Base-by-base conservation (phyloP, 345 rosid species). In the Heritiera fomes region DNA sequence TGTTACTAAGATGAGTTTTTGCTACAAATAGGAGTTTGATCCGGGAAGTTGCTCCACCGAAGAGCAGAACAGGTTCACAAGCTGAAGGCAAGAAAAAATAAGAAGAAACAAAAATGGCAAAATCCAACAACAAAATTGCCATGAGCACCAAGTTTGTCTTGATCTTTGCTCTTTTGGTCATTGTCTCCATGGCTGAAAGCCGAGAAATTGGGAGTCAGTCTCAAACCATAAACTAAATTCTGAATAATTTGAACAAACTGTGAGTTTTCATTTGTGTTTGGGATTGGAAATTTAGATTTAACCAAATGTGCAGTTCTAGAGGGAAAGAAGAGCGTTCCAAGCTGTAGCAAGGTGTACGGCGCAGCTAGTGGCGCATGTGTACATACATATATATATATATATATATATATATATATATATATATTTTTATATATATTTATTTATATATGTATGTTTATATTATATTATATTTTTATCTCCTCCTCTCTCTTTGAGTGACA, bases 31-130 rank as follows among this genome's bases (percentile, higher is more conserved):
- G 18, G 55, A 70, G 58, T 11, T 10, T n/a, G 45, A 67, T 45
- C 18, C 34, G 20, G 13, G 17, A 20, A 68, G 53, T 20, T 43
- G 9, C 74, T 11, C 0, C 46, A 34, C 10, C 23, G 20, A 13
- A 5, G 18, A 38, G 13, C 49, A 75, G 46, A 46, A 41, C 30
- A 43, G 0, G 8, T 38, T 23, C 8, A 76, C 28, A 41, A 74
- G 58, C 62, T 0, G 28, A 49, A 47, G 13, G 12, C 5, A 34
- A 34, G 18, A 23, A 23, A 23, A 23, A 64, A 2, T 0, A 32
- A 32, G 8, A 8, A 45, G 55, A 45, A n/a, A 58, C 3, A 12
- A 59, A 0, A 20, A 81, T 83, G 82, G 83, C 80, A 12, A 78
- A 13, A 18, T 20, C 53, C 28, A 73, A n/a, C 70, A 78, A 53